Percentiles rank a stretch among this genome's conserved stretches.
phyloP scores from a whole-genome alignment of 2,329 filamentous ascomycete genomes.

The Tolypocladium pustulatum region DNA sequence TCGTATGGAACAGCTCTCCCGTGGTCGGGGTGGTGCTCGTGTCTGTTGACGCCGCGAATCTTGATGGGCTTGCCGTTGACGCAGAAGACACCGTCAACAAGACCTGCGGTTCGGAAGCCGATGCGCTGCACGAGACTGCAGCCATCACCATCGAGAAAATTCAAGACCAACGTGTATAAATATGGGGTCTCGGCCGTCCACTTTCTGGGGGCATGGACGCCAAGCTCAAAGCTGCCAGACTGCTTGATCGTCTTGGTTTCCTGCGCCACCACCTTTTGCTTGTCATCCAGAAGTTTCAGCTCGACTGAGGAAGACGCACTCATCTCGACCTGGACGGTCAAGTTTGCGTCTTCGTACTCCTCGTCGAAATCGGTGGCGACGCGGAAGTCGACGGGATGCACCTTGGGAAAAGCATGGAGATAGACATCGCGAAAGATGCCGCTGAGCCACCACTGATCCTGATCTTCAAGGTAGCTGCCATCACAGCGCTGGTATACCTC shows the following conservation, averaged over 20 bases:
- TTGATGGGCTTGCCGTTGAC: slow-evolving; percentile 57
- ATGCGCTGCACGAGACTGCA: slow-evolving; percentile 40
- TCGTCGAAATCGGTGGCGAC: slow-evolving; percentile 45
- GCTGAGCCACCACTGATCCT: slow-evolving; percentile 59
- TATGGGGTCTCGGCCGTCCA: slow-evolving; percentile 62
- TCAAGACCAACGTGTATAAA: slow-evolving; percentile 41
- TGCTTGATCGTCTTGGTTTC: slow-evolving; percentile 12
- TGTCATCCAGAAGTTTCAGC: slow-evolving; percentile 24
- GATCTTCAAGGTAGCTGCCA: slow-evolving; percentile 63
- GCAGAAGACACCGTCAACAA: slow-evolving; percentile 49
- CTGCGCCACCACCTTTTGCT: slow-evolving; percentile 16
- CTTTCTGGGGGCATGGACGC: slow-evolving; percentile 40
- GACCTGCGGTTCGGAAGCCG: slow-evolving; percentile 53
- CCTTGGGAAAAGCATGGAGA: slow-evolving; percentile 49
- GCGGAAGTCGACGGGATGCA: slow-evolving; percentile 44
- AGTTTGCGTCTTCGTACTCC: slow-evolving; percentile 39
- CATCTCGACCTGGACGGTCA: slow-evolving; percentile 35
- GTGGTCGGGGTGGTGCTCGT: slow-evolving; percentile 56
- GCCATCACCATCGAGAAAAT: slow-evolving; percentile 15
- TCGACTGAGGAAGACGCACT: slow-evolving; percentile 20
- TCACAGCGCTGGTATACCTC: slow-evolving; percentile 65
- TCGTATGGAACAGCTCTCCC: slow-evolving; percentile 52
- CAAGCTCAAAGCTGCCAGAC: slow-evolving; percentile 29
- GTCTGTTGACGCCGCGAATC: slow-evolving; percentile 58
- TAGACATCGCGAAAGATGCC: slow-evolving; percentile 62